phyloP scores from a whole-genome alignment of 345 rosid genomes.

The Hibiscus mutabilis region DNA sequence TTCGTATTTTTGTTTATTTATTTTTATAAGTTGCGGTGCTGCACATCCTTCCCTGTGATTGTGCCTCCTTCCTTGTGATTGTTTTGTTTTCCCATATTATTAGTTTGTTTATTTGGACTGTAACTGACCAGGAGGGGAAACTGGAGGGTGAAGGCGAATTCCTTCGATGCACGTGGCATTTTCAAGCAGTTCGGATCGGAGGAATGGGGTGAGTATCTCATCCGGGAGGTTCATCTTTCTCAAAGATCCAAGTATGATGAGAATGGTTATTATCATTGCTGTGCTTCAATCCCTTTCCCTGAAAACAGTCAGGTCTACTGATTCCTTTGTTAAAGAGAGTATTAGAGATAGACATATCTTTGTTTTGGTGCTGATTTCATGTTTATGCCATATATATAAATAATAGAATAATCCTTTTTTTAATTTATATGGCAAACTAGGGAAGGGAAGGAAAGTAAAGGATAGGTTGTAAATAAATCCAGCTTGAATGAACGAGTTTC shows the following conservation, averaged over 20 bases:
- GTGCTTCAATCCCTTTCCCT: slow-evolving; percentile 74
- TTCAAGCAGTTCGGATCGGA: slow-evolving; percentile 55
- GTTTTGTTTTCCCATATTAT: neutral
- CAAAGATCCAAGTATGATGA: slow-evolving; percentile 62
- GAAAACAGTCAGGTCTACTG: slow-evolving; percentile 32
- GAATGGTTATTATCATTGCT: slow-evolving; percentile 72
- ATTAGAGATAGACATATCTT: neutral
- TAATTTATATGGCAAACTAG: no score
- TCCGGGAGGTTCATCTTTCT: slow-evolving; percentile 92
- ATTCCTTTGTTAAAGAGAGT: neutral
- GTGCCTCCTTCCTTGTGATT: neutral
- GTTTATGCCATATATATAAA: no score
- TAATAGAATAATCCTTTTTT: no score
- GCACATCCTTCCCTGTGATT: neutral
- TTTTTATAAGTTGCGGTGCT: neutral
- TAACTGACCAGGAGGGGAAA: slow-evolving; percentile 32
- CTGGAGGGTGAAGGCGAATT: slow-evolving; percentile 25
- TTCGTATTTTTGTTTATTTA: neutral
- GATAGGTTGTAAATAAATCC: no score
- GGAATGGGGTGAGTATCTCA: slow-evolving; percentile 82
- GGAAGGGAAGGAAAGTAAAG: no score
- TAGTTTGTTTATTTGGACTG: neutral
- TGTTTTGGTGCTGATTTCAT: neutral
- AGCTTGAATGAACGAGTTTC: no score
- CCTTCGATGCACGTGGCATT: slow-evolving; percentile 69